Evolutionary conservation across 2,329 filamentous ascomycete genomes (phyloP).

Genomic region (Pseudogymnoascus sp.): DNA sequence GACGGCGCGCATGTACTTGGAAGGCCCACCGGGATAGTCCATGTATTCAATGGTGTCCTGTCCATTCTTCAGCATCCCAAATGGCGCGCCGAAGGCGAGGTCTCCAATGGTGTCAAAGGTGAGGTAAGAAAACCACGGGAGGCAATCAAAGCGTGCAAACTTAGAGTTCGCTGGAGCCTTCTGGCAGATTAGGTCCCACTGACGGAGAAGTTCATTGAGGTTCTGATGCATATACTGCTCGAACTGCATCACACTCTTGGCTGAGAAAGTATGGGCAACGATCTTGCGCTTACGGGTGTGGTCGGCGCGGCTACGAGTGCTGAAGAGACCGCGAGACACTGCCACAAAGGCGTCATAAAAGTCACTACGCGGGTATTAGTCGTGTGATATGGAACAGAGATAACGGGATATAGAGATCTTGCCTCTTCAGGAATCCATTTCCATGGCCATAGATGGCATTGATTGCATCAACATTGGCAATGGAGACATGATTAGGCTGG

Average conservation of each 20-base stretch:
- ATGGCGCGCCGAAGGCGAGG: conserved; percentile 36
- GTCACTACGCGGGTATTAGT: conserved; percentile 40
- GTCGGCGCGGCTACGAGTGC: conserved; percentile 71
- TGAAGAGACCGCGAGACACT: conserved; percentile 76
- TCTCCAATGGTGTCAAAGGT: conserved; percentile 35
- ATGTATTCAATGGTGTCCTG: conserved; percentile 39
- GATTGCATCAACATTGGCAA: conserved; percentile 75
- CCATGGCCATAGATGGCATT: conserved; percentile 69
- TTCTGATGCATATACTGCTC: conserved; percentile 81
- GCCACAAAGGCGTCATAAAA: conserved; percentile 89
- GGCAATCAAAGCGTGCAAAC: conserved; percentile 69
- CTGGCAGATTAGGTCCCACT: conserved; percentile 59
- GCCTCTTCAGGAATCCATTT: conserved; percentile 67
- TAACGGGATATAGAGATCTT: conserved; percentile 13
- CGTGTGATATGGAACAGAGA: neutral
- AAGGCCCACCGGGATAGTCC: conserved; percentile 54
- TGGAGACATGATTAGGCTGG: conserved; percentile 73
- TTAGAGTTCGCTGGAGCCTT: conserved; percentile 35
- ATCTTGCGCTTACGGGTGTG: conserved; percentile 83
- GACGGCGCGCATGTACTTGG: conserved; percentile 65
- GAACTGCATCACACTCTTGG: conserved; percentile 70
- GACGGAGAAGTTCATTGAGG: conserved; percentile 58
- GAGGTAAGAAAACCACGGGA: conserved; percentile 40
- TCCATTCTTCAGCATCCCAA: conserved; percentile 26
- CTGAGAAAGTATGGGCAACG: conserved; percentile 73